phyloP scores from a whole-genome alignment of 805 yeast species.

The Kodamaea leandrae region DNA sequence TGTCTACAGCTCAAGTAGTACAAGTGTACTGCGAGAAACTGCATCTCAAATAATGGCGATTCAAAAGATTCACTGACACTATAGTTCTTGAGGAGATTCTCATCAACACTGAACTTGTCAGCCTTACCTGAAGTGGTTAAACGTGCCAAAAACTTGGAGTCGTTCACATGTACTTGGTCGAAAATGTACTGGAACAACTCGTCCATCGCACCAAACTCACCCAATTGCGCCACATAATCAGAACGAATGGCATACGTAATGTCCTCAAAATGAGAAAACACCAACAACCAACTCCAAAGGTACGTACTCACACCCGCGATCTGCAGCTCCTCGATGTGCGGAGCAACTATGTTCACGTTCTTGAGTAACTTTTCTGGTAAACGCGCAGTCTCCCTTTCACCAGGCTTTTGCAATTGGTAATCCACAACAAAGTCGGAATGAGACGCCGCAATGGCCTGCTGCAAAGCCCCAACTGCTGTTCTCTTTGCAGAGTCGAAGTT shows the following conservation, averaged over 20 bases:
- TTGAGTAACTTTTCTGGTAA: constrained; percentile 33
- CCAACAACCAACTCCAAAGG: constrained; percentile 67
- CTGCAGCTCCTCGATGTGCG: constrained; percentile 19
- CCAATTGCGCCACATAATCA: constrained; percentile 57
- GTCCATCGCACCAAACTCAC: constrained; percentile 41
- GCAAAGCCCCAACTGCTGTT: constrained; percentile 40
- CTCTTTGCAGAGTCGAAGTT: constrained; percentile 37
- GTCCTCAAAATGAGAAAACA: constrained; percentile 59
- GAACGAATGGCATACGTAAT: constrained; percentile 64
- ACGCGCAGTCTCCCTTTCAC: constrained; percentile 23
- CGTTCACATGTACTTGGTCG: constrained; percentile 46
- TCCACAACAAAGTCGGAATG: constrained; percentile 66
- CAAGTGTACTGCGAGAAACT: constrained; percentile 46
- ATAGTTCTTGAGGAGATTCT: constrained; percentile 21
- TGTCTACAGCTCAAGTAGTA: constrained; percentile 48
- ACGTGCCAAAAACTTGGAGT: constrained; percentile 20
- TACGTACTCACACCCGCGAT: constrained; percentile 34
- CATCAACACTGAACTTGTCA: constrained; percentile 12
- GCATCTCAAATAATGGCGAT: constrained; percentile 29
- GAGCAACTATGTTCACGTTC: constrained; percentile 5
- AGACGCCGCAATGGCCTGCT: constrained; percentile 36
- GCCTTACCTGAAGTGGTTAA: constrained; percentile 14
- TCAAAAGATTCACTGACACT: constrained; percentile 22
- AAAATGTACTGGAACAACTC: constrained; percentile 54
- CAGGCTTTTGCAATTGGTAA: constrained; percentile 50